Evolutionary conservation across 1,139 yeast species (phyloP).

Genomic region (Blastobotrys malaysiensis): DNA sequence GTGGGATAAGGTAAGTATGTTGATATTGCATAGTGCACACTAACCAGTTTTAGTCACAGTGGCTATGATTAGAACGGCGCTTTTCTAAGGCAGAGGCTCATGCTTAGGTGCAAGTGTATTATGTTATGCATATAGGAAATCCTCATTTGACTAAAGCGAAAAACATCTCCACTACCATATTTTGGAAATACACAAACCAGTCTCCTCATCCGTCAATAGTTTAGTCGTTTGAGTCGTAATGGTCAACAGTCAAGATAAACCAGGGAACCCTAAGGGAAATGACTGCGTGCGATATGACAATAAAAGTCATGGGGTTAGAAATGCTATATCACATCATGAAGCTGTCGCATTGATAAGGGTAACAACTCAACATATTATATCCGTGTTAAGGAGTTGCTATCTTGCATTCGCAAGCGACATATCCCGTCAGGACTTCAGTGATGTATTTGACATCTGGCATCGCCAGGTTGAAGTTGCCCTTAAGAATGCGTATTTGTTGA

Average conservation of each 20-base stretch:
- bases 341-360: not conserved
- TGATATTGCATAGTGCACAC: not conserved
- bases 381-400: not conserved
- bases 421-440: not conserved
- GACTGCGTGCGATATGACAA: not conserved
- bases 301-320: not conserved
- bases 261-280: not conserved
- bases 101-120: not conserved
- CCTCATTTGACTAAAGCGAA: not conserved
- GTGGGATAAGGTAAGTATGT: slow-evolving; percentile 52
- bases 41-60: not conserved
- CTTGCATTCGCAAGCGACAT: not conserved
- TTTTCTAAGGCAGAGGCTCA: not conserved
- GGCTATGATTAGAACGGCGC: not conserved
- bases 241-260: not conserved
- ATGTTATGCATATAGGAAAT: not conserved
- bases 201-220: not conserved
- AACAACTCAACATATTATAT: not conserved
- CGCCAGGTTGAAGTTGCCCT: not conserved
- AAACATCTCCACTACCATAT: not conserved
- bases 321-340: not conserved
- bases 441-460: not conserved
- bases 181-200: not conserved
- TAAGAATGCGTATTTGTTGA: not conserved
- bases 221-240: not conserved